Evolutionary conservation across 139 green algal genomes (phyloP).

Genomic region (Raphidocelis subcapitata): DNA sequence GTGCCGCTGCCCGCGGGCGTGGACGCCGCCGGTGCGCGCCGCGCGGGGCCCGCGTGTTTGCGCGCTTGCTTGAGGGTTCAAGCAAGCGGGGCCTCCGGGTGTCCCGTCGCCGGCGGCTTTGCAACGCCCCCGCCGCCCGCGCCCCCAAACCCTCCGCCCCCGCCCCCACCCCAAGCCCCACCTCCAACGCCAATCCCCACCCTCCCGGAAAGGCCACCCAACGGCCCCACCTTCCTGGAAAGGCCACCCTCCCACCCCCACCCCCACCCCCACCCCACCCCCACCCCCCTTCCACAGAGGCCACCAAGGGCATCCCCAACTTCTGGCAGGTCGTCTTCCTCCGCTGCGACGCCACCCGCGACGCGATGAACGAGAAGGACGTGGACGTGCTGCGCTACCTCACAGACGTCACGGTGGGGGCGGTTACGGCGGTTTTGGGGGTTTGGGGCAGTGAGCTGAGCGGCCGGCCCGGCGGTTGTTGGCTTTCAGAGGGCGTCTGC

Average conservation of each 20-base stretch:
- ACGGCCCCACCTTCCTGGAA: conserved; percentile 5
- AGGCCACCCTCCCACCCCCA: too few relatives aligned
- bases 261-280: too few relatives aligned
- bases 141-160: background rate
- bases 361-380: conserved; percentile 85
- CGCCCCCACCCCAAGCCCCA: conserved; percentile 20
- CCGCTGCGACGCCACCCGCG: conserved; percentile 61
- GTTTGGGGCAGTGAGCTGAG: background rate
- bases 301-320: conserved; percentile 77
- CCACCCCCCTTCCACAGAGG: too few relatives aligned
- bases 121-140: background rate
- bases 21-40: conserved; percentile 7
- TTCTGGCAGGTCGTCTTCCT: conserved; percentile 86
- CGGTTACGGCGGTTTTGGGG: conserved; percentile 15
- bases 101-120: background rate
- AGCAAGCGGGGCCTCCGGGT: conserved; percentile 3
- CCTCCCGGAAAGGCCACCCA: background rate
- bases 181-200: background rate
- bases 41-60: background rate
- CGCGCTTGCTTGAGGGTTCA: background rate
- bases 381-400: conserved; percentile 82
- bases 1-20: conserved; percentile 50
- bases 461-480: background rate
- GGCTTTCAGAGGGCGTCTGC: background rate
- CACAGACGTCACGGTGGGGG: conserved; percentile 65